A percentile compares a stretch with the other conserved stretches of the same genome.
Evolutionary conservation across 192 early-diverging fungal genomes (phyloP).

Genomic region (Chytriomyces sp.): DNA sequence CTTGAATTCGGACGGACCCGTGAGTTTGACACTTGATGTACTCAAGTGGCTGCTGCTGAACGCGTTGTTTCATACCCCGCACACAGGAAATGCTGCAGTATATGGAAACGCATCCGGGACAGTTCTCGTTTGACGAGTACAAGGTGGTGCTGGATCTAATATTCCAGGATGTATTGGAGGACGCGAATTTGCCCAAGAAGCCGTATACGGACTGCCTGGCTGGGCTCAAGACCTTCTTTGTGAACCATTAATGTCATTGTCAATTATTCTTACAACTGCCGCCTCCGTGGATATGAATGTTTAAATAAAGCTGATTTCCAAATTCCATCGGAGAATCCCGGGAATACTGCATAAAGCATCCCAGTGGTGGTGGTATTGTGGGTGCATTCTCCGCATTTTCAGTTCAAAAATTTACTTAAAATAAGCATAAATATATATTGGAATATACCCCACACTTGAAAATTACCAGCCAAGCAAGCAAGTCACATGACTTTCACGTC

Average conservation of each 20-base stretch:
- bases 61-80: background rate
- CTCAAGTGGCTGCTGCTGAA: background rate
- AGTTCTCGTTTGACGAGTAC: slow-evolving; percentile 84
- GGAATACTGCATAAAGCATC: no score
- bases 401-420: no score
- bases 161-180: slow-evolving; percentile 41
- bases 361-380: no score
- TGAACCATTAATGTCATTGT: slow-evolving; percentile 28
- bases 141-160: slow-evolving; percentile 74
- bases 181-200: slow-evolving; percentile 9
- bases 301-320: no score
- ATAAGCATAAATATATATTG: no score
- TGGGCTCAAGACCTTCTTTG: slow-evolving; percentile 35
- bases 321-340: no score
- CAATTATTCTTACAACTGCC: background rate
- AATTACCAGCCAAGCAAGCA: no score
- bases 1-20: slow-evolving; percentile 60
- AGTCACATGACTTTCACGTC: no score
- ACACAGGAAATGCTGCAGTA: slow-evolving; percentile 63
- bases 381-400: no score
- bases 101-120: slow-evolving; percentile 56
- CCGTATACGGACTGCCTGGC: slow-evolving; percentile 27
- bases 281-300: no score
- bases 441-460: no score
- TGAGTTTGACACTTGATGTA: slow-evolving; percentile 27